Conservation (phyloP, 371 early-diverging fungal species). For the Mucor irregularis region DNA sequence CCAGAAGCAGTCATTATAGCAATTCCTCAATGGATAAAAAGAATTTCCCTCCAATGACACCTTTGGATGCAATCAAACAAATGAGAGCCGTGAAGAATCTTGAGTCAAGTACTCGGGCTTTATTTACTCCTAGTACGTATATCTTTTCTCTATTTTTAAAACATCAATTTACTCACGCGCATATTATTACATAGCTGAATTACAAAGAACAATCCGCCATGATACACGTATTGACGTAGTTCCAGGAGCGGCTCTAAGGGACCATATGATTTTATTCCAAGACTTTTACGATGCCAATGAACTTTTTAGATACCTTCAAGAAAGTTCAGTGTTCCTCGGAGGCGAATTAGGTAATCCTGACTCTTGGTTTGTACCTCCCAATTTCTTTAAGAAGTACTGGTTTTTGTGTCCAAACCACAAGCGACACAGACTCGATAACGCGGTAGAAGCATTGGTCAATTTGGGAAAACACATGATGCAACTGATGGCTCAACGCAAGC, state of each 20-base stretch:
- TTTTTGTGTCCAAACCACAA: constrained; percentile 41
- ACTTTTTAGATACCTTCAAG: constrained; percentile 29
- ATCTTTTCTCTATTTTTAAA: background rate
- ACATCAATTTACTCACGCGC: background rate
- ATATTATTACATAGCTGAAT: constrained; percentile 28
- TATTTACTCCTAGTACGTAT: constrained; percentile 20
- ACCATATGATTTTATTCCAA: constrained; percentile 43
- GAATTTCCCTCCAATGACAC: constrained; percentile 39
- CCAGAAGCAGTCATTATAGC: background rate
- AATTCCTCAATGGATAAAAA: constrained; percentile 7
- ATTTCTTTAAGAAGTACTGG: constrained; percentile 38
- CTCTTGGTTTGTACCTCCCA: constrained; percentile 42
- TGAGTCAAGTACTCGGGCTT: constrained; percentile 12
- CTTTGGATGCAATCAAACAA: constrained; percentile 31
- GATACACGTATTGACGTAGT: constrained; percentile 43
- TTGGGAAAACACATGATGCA: constrained; percentile 29
- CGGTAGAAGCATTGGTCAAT: constrained; percentile 28
- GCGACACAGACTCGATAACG: constrained; percentile 31
- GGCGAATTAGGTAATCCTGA: constrained; percentile 42
- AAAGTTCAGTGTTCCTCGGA: constrained; percentile 35
- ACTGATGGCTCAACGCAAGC: constrained; percentile 25
- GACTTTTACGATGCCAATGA: constrained; percentile 45
- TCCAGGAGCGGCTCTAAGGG: constrained; percentile 41
- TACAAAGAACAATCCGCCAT: constrained; percentile 38
- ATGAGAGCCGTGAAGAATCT: constrained; percentile 26